These are phyloP conservation scores for Lyophyllum semitale DNA, from an alignment of 768 basidiomycete species.

Conservation along the genomic window DNA sequence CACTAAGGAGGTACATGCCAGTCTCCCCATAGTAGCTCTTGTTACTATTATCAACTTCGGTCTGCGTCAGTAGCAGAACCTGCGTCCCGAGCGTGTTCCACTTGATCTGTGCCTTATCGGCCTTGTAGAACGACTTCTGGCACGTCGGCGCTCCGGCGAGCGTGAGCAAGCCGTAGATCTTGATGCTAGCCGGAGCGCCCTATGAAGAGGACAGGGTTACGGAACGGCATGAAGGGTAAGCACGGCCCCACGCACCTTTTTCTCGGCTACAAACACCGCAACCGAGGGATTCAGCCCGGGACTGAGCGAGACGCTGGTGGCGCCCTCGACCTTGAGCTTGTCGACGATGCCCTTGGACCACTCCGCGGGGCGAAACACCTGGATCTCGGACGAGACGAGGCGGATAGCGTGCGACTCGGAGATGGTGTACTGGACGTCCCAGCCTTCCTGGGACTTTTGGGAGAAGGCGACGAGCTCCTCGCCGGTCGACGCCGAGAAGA, in stretches of 20 bases:
- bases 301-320: conserved; percentile 74
- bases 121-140: conserved; percentile 94
- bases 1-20: conserved; percentile 87
- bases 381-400: conserved; percentile 78
- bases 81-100: conserved; percentile 96
- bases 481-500: conserved; percentile 86
- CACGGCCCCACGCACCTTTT: conserved; percentile 61
- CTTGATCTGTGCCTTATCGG: conserved; percentile 89
- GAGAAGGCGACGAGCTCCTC: conserved; percentile 85
- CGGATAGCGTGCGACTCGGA: conserved; percentile 86
- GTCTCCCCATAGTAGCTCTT: conserved; percentile 99
- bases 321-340: conserved; percentile 82
- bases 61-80: conserved; percentile 88
- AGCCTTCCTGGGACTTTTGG: conserved; percentile 89
- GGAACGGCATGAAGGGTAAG: not conserved
- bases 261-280: conserved; percentile 93
- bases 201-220: conserved; percentile 26
- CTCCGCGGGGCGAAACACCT: conserved; percentile 79
- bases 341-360: conserved; percentile 80
- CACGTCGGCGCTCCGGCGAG: conserved; percentile 68
- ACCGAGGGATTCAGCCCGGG: conserved; percentile 85
- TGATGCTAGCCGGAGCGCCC: conserved; percentile 88
- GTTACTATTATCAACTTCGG: conserved; percentile 95
- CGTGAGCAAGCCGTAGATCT: conserved; percentile 74
- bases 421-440: conserved; percentile 90